Percentiles rank a stretch among this genome's conserved stretches.
phyloP scores from a whole-genome alignment of 306 rosid species.

The Pterocarpus santalinus region DNA sequence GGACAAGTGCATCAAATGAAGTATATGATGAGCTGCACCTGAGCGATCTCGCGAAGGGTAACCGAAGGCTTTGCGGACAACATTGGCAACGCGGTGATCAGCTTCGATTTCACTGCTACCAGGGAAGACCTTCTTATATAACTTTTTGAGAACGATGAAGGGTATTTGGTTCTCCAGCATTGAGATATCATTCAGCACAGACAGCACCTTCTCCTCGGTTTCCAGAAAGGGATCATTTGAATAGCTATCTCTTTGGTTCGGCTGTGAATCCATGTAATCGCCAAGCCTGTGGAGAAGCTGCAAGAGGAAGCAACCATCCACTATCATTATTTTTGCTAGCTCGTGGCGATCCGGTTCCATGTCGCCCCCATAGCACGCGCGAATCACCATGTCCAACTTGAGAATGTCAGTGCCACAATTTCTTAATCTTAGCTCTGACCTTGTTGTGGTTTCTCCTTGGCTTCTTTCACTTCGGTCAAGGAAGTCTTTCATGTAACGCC shows the following conservation, averaged over 20 bases:
- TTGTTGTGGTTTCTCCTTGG: not conserved
- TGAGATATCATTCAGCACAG: constrained; percentile 40
- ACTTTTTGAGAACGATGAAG: constrained; percentile 33
- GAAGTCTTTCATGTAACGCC: constrained; percentile 23
- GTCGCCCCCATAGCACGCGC: constrained; percentile 41
- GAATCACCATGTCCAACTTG: not conserved
- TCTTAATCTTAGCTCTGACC: not conserved
- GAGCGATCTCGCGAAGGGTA: not conserved
- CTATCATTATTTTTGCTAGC: constrained; percentile 41
- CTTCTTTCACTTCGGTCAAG: not conserved
- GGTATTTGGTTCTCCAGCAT: constrained; percentile 56
- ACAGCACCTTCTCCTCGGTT: not conserved
- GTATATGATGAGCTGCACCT: constrained; percentile 17
- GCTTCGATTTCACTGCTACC: not conserved
- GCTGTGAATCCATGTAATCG: not conserved
- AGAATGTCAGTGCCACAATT: not conserved
- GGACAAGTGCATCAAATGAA: constrained; percentile 38
- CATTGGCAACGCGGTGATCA: not conserved
- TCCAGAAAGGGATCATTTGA: constrained; percentile 8
- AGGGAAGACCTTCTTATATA: not conserved
- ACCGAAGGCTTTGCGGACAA: not conserved
- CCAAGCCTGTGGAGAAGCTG: constrained; percentile 43
- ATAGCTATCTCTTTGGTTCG: not conserved
- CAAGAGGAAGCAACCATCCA: constrained; percentile 52
- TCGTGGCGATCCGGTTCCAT: not conserved